Conservation (phyloP, 176 grass and related monocot species). For the Rhynchospora breviuscula region DNA sequence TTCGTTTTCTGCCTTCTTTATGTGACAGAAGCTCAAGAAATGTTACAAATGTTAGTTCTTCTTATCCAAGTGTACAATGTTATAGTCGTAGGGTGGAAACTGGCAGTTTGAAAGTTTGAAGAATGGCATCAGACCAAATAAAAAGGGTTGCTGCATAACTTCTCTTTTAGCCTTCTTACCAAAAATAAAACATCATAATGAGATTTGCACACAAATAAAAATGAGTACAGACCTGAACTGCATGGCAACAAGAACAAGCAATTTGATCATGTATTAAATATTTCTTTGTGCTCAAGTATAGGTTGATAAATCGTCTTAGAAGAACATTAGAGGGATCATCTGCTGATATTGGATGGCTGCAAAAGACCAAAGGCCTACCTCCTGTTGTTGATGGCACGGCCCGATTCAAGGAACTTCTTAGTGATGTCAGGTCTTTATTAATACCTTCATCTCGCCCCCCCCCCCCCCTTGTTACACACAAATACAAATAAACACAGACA, state of each 20-base stretch:
- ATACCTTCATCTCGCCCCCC: neutral
- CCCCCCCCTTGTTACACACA: neutral
- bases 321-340: slow-evolving; percentile 75
- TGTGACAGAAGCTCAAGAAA: neutral
- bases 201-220: neutral
- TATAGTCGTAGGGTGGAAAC: neutral
- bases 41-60: slow-evolving; percentile 29
- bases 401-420: slow-evolving; percentile 60
- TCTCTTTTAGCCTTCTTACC: neutral
- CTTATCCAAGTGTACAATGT: neutral
- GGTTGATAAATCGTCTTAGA: slow-evolving; percentile 52
- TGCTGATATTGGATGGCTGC: slow-evolving; percentile 84
- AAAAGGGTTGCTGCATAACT: neutral
- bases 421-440: slow-evolving; percentile 46
- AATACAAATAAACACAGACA: no score
- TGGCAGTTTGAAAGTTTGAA: neutral
- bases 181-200: neutral
- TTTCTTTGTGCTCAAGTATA: slow-evolving; percentile 27
- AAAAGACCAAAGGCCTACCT: slow-evolving; percentile 45
- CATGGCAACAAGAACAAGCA: neutral
- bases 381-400: slow-evolving; percentile 52
- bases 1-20: neutral
- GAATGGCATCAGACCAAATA: neutral
- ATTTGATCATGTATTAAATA: slow-evolving; percentile 10
- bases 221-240: neutral